Conservation (phyloP, 805 yeast genomes). For the Pichia paraexigua region DNA sequence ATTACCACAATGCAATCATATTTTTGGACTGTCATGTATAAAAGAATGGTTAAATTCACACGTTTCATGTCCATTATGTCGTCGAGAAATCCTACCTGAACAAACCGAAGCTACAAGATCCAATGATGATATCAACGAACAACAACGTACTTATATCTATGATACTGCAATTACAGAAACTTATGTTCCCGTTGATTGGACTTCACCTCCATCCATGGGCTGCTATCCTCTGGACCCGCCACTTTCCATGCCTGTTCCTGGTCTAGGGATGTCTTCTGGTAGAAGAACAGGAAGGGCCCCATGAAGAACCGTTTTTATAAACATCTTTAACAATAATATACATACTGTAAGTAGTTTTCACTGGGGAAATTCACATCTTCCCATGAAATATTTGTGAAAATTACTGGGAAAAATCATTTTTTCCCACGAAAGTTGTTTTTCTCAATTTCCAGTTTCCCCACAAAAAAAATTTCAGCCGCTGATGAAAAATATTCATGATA, state of each 20-base stretch:
- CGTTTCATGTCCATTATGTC: slow-evolving; percentile 78
- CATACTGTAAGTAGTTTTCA: too few relatives aligned
- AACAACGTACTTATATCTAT: slow-evolving; percentile 12
- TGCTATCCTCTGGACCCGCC: slow-evolving; percentile 20
- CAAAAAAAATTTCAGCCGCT: too few relatives aligned
- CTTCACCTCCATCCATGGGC: slow-evolving; percentile 18
- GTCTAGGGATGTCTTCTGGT: slow-evolving; percentile 22
- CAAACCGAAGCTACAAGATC: slow-evolving; percentile 11
- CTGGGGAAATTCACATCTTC: neutral
- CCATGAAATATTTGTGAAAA: neutral
- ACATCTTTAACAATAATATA: too few relatives aligned
- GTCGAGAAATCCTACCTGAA: slow-evolving; percentile 38
- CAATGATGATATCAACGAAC: neutral
- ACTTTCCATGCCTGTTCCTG: slow-evolving; percentile 22
- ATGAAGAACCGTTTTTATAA: neutral
- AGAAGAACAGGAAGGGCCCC: slow-evolving; percentile 21
- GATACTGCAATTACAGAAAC: slow-evolving; percentile 27
- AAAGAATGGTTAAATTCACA: slow-evolving; percentile 68
- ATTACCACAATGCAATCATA: slow-evolving; percentile 70
- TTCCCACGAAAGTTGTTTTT: neutral
- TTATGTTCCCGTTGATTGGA: slow-evolving; percentile 26
- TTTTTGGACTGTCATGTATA: slow-evolving; percentile 75
- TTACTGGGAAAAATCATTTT: too few relatives aligned
- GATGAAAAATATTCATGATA: too few relatives aligned
- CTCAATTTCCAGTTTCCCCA: too few relatives aligned